Percentiles rank a stretch among this genome's conserved stretches.
These are phyloP conservation scores for Cardamine chenopodiifolia DNA, from an alignment of 345 rosid genomes.

Conservation along the genomic window DNA sequence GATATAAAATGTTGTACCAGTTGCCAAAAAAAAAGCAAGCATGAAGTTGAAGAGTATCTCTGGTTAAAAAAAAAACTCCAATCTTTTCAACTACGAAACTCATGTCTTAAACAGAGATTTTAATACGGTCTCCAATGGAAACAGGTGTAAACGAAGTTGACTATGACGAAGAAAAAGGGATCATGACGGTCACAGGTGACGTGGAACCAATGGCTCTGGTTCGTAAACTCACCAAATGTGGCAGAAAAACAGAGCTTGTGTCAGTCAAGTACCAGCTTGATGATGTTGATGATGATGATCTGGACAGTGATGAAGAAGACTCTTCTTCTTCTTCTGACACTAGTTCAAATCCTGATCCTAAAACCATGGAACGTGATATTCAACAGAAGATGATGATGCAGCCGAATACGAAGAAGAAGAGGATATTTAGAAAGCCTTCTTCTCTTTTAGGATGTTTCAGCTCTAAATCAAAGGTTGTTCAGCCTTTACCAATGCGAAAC, in stretches of 20 bases:
- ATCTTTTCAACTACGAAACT: background rate
- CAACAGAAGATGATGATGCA: background rate
- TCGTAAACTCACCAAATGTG: constrained; percentile 10
- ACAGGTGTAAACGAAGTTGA: constrained; percentile 29
- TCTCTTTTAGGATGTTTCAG: background rate
- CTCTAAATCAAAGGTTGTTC: constrained; percentile 9
- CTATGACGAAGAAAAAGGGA: constrained; percentile 22
- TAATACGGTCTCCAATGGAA: background rate
- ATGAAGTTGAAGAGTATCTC: constrained; percentile 10
- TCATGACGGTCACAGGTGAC: constrained; percentile 33
- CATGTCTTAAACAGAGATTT: background rate
- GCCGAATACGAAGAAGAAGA: background rate
- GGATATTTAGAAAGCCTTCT: background rate
- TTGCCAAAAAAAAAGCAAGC: constrained; percentile 26
- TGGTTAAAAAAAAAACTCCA: constrained; percentile 8
- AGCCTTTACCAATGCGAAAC: constrained; percentile 3
- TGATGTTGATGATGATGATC: constrained; percentile 19
- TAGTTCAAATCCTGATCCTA: constrained; percentile 27
- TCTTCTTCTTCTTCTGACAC: constrained; percentile 11
- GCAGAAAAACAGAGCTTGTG: constrained; percentile 20
- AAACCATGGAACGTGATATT: background rate
- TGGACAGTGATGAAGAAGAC: background rate
- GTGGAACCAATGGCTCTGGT: constrained; percentile 25
- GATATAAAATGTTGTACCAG: constrained; percentile 28
- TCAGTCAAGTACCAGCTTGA: constrained; percentile 18